These are phyloP conservation scores for Anthoceros angustus DNA, from an alignment of 225 moss, liverwort and hornwort genomes.

Conservation along the genomic window DNA sequence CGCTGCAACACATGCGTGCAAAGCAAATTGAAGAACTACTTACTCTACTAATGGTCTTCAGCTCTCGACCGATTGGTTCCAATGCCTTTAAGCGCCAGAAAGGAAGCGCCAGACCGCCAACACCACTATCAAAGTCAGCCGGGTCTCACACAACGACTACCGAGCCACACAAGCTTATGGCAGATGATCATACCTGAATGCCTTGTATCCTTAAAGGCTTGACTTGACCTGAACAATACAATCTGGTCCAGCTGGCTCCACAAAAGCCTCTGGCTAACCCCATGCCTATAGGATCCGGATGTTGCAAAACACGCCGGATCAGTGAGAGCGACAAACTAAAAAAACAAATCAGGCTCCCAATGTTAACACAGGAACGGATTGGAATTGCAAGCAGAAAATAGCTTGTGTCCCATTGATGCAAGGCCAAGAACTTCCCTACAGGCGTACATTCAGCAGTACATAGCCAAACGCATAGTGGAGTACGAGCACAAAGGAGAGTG, in stretches of 20 bases:
- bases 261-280: conserved; percentile 90
- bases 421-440: no score
- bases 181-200: conserved; percentile 45
- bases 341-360: background rate
- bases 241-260: conserved; percentile 95
- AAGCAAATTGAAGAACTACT: conserved; percentile 1
- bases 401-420: background rate
- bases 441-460: background rate
- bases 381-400: background rate
- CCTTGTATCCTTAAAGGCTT: conserved; percentile 64
- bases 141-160: background rate
- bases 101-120: conserved; percentile 74
- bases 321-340: background rate
- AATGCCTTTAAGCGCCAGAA: conserved; percentile 49
- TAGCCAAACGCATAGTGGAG: background rate
- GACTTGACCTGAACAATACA: conserved; percentile 78
- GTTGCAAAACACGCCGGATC: conserved; percentile 20
- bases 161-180: background rate
- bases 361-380: background rate
- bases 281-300: conserved; percentile 94
- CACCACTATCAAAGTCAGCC: background rate
- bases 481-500: background rate
- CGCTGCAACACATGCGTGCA: background rate
- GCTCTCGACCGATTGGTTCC: conserved; percentile 84
- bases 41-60: conserved; percentile 89